These are phyloP conservation scores for Bisporella sp. DNA, from an alignment of 2,329 filamentous ascomycete genomes.

Conservation along the genomic window DNA sequence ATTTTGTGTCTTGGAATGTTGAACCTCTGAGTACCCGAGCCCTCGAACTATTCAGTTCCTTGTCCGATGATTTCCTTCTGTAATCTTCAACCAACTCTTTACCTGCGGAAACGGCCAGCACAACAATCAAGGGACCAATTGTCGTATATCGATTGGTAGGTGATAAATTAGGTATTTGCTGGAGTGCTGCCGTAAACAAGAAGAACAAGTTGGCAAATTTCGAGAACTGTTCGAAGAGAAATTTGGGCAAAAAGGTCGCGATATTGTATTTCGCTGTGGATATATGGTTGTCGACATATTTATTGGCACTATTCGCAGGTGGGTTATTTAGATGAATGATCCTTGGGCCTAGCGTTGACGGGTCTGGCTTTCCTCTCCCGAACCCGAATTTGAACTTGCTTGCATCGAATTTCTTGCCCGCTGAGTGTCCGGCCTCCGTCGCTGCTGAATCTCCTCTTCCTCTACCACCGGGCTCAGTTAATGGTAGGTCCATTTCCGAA, in stretches of 20 bases:
- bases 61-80: constrained; percentile 81
- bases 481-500: constrained; percentile 95
- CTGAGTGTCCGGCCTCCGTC: constrained; percentile 34
- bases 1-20: constrained; percentile 78
- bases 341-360: constrained; percentile 82
- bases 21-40: constrained; percentile 78
- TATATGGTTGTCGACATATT: constrained; percentile 93
- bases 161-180: constrained; percentile 92
- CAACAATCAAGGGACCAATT: constrained; percentile 85
- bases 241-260: constrained; percentile 90
- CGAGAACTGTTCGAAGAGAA: constrained; percentile 96
- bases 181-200: constrained; percentile 89
- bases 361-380: constrained; percentile 76
- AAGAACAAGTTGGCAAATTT: constrained; percentile 99
- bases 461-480: constrained; percentile 68
- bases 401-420: constrained; percentile 54
- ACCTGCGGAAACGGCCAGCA: constrained; percentile 87
- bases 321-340: constrained; percentile 96
- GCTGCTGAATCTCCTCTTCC: constrained; percentile 36
- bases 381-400: constrained; percentile 90
- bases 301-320: constrained; percentile 80
- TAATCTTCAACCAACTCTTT: constrained; percentile 95
- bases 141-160: constrained; percentile 96
- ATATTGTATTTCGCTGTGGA: constrained; percentile 97
- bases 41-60: constrained; percentile 79